Base-by-base conservation (phyloP, 495 filamentous ascomycete genomes). In the Aspergillus carlsbadensis region DNA sequence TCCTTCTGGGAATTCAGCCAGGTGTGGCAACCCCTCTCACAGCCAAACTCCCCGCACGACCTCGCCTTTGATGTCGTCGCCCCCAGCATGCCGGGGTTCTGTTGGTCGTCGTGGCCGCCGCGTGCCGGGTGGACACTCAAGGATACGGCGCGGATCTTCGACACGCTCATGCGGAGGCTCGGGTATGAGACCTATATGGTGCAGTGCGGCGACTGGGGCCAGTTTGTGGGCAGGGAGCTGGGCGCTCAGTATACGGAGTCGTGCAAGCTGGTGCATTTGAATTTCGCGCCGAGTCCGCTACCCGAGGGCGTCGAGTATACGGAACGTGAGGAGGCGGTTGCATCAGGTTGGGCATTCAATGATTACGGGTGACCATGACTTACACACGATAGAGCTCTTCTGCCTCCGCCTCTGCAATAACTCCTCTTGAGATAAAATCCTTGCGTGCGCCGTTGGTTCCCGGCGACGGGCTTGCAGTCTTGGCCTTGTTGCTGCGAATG, bases 131-230 rank as follows among this genome's bases (percentile, higher is more conserved):
- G 67, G 47, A 65, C 63, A 10, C 47, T 64, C 14, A 20, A 40
- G 29, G 57, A 56, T 15, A 61, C 61, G 10, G 67, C 63, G 7
- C 45, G 54, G 5, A 53, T 59, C 14, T 37, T 37, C 15, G 6
- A 37, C 15, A 37, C 11, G 35, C 15, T 13, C 4, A 59, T 63
- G 56, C 39, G 56, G 18, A 40, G 41, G 5, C 60, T 73, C 6
- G 66, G 65, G 1, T 73, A 71, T 36, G 8, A 53, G 2, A 49
- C 26, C 15, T 70, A 65, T 48, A 59, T 61, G 11, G 54, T 55
- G 3, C 67, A 71, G 31, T 66, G 70, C 7, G 65, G 67, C 2
- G 72, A 74, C 55, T 73, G 65, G 62, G 73, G 72, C 17, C 50
- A 56, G 8, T 45, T 60, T 26, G 50, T 72, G n/a, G 47, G 21